Evolutionary conservation across 495 filamentous ascomycete genomes (phyloP), one percentile per base, ranked within the genome.

Genomic region (Neurospora sp.): DNA sequence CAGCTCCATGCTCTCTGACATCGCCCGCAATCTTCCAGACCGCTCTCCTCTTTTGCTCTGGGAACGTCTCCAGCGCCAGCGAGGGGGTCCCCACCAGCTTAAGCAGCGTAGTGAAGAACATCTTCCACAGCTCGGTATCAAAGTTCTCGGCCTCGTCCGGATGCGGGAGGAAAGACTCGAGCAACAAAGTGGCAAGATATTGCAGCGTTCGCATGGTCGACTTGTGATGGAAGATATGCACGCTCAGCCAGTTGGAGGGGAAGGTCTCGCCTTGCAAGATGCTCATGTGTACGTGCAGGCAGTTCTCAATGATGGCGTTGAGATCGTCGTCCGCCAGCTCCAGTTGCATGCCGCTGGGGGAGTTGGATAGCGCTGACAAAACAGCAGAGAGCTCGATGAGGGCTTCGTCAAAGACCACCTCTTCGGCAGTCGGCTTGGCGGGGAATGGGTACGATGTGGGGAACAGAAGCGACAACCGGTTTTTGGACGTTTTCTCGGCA

Each of bases 21-120:
- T 99, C 96, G 27, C 96, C 96, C 38, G 94, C 96, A 77, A 99
- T 97, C 84, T 98, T 98, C 96, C 96, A 98, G 16, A 98, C 94
- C 4, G 95, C 94, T 37, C 96, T 85, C 45, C 96, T 85, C 80
- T 98, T 98, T 82, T 99, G 96, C 81, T 98, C 96, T 0, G 96
- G 93, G 79, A 98, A 98, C 0, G 94, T 98, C 78, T 99, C 96
- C 35, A 99, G 87, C 16, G 96, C 94, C 12, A 99, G 85, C 8
- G 91, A 92, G 59, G 94, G 88, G 75, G 93, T 97, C 1, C 92
- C 92, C 8, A 98, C 93, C 4, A 98, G 91, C 77, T 91, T 93
- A 41, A 99, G 86, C 65, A 99, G 82, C 0, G 93, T 94, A 14
- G 88, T 91, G 80, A 99, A 97, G 82, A 97, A 98, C 45, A 90